phyloP scores from a whole-genome alignment of 345 rosid genomes.

The Syzygium grande region DNA sequence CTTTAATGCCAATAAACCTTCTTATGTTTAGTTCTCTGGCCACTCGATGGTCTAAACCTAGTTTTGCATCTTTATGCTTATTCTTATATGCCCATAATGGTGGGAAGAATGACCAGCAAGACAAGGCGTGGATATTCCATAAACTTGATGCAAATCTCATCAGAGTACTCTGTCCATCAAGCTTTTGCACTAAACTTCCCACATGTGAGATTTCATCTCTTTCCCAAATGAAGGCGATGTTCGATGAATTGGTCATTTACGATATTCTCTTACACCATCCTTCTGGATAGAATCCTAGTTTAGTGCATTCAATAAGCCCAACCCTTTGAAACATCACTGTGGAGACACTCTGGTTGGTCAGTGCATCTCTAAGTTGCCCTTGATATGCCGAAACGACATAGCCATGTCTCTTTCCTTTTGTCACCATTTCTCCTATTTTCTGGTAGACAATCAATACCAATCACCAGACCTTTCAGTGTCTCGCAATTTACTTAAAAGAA shows the following conservation, averaged over 20 bases:
- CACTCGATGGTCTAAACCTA: not conserved
- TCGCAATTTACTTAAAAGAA: not conserved
- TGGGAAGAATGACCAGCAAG: not conserved
- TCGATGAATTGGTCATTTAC: not conserved
- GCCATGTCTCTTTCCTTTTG: not conserved
- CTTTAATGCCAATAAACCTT: not conserved
- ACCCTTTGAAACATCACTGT: not conserved
- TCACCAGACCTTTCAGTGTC: not conserved
- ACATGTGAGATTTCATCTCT: not conserved
- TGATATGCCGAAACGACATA: not conserved
- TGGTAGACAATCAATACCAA: not conserved
- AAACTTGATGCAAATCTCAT: not conserved
- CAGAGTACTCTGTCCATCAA: not conserved
- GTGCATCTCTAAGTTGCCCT: not conserved
- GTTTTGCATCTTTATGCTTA: not conserved
- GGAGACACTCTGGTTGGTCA: not conserved
- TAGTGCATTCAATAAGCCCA: not conserved
- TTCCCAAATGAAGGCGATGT: not conserved
- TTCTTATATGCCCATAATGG: not conserved
- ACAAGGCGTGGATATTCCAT: not conserved
- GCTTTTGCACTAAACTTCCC: not conserved
- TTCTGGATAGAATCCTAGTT: not conserved
- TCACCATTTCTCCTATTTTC: not conserved
- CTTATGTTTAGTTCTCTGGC: not conserved
- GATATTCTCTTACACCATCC: not conserved